phyloP scores from a whole-genome alignment of 208 protist genomes.

The Leptomonas seymouri region DNA sequence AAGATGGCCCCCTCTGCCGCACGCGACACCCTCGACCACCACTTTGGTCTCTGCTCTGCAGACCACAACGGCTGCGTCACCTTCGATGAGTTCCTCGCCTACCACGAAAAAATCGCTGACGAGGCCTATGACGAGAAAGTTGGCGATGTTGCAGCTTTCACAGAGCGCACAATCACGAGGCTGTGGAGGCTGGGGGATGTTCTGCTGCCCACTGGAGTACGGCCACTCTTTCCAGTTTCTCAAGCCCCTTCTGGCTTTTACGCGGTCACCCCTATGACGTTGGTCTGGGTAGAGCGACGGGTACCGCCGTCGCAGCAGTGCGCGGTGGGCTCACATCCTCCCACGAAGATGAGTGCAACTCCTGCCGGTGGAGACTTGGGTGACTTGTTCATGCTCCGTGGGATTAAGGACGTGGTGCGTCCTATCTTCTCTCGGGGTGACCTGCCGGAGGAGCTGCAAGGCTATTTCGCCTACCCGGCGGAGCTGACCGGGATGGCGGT shows the following conservation, averaged over 20 bases:
- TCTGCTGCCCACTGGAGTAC: slow-evolving; percentile 75
- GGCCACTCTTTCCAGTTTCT: slow-evolving; percentile 52
- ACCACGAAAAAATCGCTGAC: slow-evolving; percentile 77
- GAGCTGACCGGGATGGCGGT: slow-evolving; percentile 71
- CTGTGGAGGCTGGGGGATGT: slow-evolving; percentile 81
- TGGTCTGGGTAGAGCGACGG: slow-evolving; percentile 62
- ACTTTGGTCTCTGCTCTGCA: slow-evolving; percentile 55
- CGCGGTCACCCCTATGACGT: slow-evolving; percentile 69
- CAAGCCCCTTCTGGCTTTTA: slow-evolving; percentile 58
- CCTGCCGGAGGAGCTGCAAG: slow-evolving; percentile 74
- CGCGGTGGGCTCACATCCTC: neutral
- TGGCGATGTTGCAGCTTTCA: slow-evolving; percentile 53
- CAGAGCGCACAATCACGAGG: slow-evolving; percentile 62
- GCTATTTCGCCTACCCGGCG: slow-evolving; percentile 81
- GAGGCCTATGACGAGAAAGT: slow-evolving; percentile 68
- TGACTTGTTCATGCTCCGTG: slow-evolving; percentile 48
- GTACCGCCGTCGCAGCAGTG: neutral
- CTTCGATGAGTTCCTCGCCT: slow-evolving; percentile 79
- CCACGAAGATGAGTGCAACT: neutral
- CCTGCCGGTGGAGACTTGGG: neutral
- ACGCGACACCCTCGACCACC: slow-evolving; percentile 58
- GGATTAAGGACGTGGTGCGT: slow-evolving; percentile 71
- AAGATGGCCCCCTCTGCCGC: slow-evolving; percentile 68
- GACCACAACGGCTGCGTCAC: slow-evolving; percentile 64
- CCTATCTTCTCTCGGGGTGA: slow-evolving; percentile 80